Percentiles rank a stretch among this genome's conserved stretches.
These are phyloP conservation scores for Penicillium sp. DNA, from an alignment of 2,329 filamentous ascomycete genomes.

Conservation along the genomic window DNA sequence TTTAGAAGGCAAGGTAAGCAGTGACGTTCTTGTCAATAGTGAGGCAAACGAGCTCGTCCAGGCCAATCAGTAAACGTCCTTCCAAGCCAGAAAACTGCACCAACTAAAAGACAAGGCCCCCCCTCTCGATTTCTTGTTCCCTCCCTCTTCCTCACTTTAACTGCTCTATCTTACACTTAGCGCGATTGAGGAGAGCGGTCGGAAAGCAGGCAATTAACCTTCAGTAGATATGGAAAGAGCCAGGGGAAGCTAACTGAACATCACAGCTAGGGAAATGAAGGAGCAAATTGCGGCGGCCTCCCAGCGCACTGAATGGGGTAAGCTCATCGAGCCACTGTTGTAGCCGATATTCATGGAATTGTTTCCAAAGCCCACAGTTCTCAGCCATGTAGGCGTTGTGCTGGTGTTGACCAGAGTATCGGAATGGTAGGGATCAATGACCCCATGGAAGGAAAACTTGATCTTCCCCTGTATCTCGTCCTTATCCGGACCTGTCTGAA, in stretches of 20 bases:
- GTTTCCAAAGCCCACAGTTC: constrained; percentile 14
- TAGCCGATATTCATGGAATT: constrained; percentile 14
- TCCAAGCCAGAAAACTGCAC: background rate
- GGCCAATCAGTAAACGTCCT: background rate
- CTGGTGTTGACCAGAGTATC: constrained; percentile 8
- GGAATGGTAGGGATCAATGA: constrained; percentile 10
- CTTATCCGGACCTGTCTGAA: background rate
- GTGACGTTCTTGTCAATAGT: background rate
- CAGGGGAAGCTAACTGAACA: no score
- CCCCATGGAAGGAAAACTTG: background rate
- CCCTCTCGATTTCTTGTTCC: no score
- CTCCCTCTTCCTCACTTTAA: no score
- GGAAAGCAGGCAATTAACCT: no score
- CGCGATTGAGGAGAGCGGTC: no score
- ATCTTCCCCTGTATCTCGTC: constrained; percentile 1
- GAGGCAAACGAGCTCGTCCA: background rate
- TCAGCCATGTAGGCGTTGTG: constrained; percentile 7
- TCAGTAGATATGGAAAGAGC: no score
- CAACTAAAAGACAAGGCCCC: no score
- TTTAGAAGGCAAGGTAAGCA: constrained; percentile 14
- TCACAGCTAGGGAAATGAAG: no score
- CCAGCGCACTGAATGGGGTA: no score
- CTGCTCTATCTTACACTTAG: no score
- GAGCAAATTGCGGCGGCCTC: no score
- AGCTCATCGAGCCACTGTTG: background rate